These are phyloP conservation scores for Epichloe scottii DNA, from an alignment of 2,329 filamentous ascomycete genomes.

Conservation along the genomic window DNA sequence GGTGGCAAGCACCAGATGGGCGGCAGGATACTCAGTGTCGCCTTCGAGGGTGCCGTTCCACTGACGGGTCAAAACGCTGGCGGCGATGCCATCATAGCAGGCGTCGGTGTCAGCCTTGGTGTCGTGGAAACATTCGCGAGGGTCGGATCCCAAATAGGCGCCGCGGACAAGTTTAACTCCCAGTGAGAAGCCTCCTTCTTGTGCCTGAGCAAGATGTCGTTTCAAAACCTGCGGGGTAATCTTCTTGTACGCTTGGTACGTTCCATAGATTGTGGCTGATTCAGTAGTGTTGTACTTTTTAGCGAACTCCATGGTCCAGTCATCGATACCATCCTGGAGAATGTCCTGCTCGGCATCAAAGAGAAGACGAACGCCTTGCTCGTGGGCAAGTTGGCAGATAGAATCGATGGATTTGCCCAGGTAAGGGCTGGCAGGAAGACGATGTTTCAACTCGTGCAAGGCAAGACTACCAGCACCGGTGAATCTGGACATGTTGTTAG, in stretches of 20 bases:
- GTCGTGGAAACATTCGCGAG: conserved; percentile 56
- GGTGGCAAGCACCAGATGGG: conserved; percentile 62
- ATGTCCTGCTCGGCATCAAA: conserved; percentile 79
- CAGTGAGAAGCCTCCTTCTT: conserved; percentile 48
- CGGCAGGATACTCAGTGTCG: conserved; percentile 37
- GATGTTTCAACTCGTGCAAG: conserved; percentile 52
- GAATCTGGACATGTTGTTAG: conserved; percentile 36
- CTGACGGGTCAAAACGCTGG: conserved; percentile 50
- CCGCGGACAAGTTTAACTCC: conserved; percentile 68
- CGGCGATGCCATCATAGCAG: conserved; percentile 60
- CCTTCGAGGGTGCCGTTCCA: conserved; percentile 24
- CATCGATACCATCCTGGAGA: conserved; percentile 68
- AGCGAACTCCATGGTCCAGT: conserved; percentile 68
- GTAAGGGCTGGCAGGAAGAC: conserved; percentile 45
- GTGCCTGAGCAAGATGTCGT: conserved; percentile 46
- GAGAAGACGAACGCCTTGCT: conserved; percentile 59
- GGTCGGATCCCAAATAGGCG: conserved; percentile 60
- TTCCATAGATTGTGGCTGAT: conserved; percentile 63
- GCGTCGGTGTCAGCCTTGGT: conserved; percentile 59
- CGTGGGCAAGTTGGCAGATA: conserved; percentile 60
- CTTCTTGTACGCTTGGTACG: conserved; percentile 69
- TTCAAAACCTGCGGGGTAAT: conserved; percentile 43
- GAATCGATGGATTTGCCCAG: conserved; percentile 59
- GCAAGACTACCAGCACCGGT: conserved; percentile 70
- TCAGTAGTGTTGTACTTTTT: conserved; percentile 59